Conservation (phyloP, 2,329 filamentous ascomycete genomes). For the Penicillium hordei region DNA sequence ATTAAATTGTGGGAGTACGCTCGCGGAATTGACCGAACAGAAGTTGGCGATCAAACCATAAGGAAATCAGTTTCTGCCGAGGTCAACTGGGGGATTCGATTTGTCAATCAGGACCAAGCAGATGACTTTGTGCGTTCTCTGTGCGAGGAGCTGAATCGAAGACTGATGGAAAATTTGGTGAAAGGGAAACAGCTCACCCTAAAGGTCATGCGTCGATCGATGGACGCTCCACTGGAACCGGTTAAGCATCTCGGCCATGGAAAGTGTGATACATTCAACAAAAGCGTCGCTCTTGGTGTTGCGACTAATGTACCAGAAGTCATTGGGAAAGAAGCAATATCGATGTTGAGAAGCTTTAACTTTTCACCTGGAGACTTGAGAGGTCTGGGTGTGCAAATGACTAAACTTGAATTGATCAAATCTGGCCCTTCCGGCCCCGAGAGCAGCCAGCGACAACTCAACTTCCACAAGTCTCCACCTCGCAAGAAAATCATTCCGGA, state of each 20-base stretch:
- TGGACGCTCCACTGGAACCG: slow-evolving; percentile 85
- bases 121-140: slow-evolving; percentile 87
- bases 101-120: slow-evolving; percentile 86
- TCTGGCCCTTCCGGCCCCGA: slow-evolving; percentile 52
- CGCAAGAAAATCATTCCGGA: slow-evolving; percentile 23
- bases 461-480: slow-evolving; percentile 59
- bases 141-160: slow-evolving; percentile 77
- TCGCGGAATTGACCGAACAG: slow-evolving; percentile 78
- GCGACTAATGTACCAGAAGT: slow-evolving; percentile 72
- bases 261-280: slow-evolving; percentile 92
- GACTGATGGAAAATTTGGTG: slow-evolving; percentile 78
- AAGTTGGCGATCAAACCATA: slow-evolving; percentile 80
- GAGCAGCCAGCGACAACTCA: slow-evolving; percentile 75
- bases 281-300: slow-evolving; percentile 77
- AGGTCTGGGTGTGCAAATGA: slow-evolving; percentile 89
- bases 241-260: slow-evolving; percentile 93
- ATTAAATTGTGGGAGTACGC: slow-evolving; percentile 88
- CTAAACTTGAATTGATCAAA: slow-evolving; percentile 81
- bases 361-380: slow-evolving; percentile 91
- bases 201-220: slow-evolving; percentile 87
- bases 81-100: slow-evolving; percentile 97
- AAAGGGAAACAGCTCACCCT: slow-evolving; percentile 86
- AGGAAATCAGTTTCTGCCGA: slow-evolving; percentile 96
- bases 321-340: slow-evolving; percentile 79
- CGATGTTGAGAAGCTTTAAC: slow-evolving; percentile 74